phyloP scores from a whole-genome alignment of 345 rosid genomes.

The Acer saccharum region DNA sequence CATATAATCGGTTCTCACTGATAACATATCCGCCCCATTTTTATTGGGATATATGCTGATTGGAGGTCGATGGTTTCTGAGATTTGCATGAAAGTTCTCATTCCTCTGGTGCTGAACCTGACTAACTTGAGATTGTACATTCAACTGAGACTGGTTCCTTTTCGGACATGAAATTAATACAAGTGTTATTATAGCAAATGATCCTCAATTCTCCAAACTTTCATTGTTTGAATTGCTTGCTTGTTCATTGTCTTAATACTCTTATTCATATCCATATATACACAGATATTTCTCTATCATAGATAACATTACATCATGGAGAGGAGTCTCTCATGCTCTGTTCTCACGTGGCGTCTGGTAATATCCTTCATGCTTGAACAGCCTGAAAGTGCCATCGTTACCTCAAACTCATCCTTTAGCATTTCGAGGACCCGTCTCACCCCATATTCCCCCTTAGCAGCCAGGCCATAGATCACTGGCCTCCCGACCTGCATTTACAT shows the following conservation, averaged over 20 bases:
- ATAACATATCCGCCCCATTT: too few species aligned
- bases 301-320: conserved; percentile 27
- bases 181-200: too few species aligned
- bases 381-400: conserved; percentile 80
- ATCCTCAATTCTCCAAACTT: too few species aligned
- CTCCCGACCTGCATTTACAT: conserved; percentile 72
- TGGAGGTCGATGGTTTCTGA: neutral
- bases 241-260: too few species aligned
- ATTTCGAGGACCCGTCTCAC: conserved; percentile 61
- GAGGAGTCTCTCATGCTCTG: conserved; percentile 41
- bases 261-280: too few species aligned
- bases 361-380: conserved; percentile 61
- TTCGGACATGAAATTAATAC: neutral
- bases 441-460: conserved; percentile 77
- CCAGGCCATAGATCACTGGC: conserved; percentile 72
- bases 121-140: too few species aligned
- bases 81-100: neutral
- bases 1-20: too few species aligned
- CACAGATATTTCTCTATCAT: too few species aligned
- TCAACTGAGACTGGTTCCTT: neutral
- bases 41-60: too few species aligned
- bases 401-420: conserved; percentile 81
- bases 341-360: conserved; percentile 60
- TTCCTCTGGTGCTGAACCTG: too few species aligned
- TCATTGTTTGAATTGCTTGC: too few species aligned